Evolutionary conservation across 2,329 filamentous ascomycete genomes (phyloP).

Genomic region (Alternaria rosae): DNA sequence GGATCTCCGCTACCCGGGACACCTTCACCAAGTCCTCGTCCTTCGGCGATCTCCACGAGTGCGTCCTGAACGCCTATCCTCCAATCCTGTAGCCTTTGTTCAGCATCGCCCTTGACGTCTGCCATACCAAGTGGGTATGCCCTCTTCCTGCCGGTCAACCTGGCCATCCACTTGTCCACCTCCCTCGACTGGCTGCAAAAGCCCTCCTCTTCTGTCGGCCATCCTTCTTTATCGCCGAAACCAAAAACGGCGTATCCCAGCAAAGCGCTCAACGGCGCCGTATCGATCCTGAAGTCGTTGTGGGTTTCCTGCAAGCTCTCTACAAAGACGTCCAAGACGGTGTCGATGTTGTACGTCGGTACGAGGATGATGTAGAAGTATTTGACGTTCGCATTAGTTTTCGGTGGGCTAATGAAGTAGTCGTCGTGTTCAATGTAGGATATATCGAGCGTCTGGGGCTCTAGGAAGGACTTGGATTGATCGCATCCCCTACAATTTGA

Average conservation of each 20-base stretch:
- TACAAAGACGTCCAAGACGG: constrained; percentile 85
- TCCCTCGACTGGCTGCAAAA: constrained; percentile 94
- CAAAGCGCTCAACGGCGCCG: constrained; percentile 76
- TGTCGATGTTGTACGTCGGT: constrained; percentile 95
- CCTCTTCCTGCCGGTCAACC: constrained; percentile 82
- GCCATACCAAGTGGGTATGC: constrained; percentile 90
- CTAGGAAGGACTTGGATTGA: constrained; percentile 53
- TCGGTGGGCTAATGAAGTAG: constrained; percentile 82
- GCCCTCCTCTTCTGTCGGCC: constrained; percentile 88
- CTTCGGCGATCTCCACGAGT: constrained; percentile 64
- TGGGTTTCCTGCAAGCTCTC: constrained; percentile 91
- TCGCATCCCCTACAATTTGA: constrained; percentile 25
- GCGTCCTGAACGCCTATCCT: constrained; percentile 74
- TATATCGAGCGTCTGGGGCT: constrained; percentile 76
- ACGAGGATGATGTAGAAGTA: constrained; percentile 85
- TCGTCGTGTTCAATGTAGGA: constrained; percentile 92
- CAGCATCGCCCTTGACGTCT: constrained; percentile 79
- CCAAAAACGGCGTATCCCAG: constrained; percentile 94
- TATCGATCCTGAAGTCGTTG: constrained; percentile 96
- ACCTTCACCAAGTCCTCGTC: constrained; percentile 67
- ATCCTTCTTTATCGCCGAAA: constrained; percentile 88
- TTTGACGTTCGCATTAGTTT: constrained; percentile 61
- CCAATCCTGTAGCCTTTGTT: constrained; percentile 78
- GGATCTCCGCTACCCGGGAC: constrained; percentile 83
- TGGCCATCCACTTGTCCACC: constrained; percentile 97